Percentiles rank a stretch among this genome's conserved stretches.
Conservation (phyloP, 2,329 filamentous ascomycete species). For the Diaporthe ilicicola region DNA sequence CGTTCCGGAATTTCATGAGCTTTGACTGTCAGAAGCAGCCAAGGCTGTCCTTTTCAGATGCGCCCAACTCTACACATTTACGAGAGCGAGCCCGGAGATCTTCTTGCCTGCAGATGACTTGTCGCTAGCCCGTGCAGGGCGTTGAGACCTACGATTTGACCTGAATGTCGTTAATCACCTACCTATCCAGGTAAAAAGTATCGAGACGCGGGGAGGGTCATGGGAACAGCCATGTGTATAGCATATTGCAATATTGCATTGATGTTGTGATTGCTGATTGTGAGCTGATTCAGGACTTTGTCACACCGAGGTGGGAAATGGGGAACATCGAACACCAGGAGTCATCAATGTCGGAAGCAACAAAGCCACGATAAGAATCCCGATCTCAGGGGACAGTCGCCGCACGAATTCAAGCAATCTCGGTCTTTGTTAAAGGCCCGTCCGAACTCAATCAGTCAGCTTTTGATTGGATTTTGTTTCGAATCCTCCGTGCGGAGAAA, state of each 20-base stretch:
- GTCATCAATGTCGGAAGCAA: background rate
- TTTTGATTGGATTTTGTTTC: background rate
- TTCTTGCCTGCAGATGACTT: background rate
- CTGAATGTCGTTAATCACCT: background rate
- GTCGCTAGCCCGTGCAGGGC: background rate
- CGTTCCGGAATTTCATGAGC: background rate
- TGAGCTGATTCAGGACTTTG: background rate
- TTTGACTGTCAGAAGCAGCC: background rate
- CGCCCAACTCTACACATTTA: background rate
- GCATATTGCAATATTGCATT: background rate
- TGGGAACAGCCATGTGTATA: background rate
- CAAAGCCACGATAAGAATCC: background rate
- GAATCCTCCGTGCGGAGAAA: background rate
- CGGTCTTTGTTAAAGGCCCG: conserved; percentile 3
- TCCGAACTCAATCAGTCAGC: background rate
- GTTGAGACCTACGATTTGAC: background rate
- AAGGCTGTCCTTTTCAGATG: background rate
- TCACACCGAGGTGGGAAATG: background rate
- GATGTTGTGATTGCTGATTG: too few species aligned
- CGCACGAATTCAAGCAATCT: background rate
- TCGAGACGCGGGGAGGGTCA: background rate
- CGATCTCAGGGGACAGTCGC: background rate
- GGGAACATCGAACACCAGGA: background rate
- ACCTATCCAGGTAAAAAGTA: background rate
- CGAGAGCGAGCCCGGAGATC: background rate